These are phyloP conservation scores for Tulasnella sp. DNA, from an alignment of 768 basidiomycete species.

Conservation along the genomic window DNA sequence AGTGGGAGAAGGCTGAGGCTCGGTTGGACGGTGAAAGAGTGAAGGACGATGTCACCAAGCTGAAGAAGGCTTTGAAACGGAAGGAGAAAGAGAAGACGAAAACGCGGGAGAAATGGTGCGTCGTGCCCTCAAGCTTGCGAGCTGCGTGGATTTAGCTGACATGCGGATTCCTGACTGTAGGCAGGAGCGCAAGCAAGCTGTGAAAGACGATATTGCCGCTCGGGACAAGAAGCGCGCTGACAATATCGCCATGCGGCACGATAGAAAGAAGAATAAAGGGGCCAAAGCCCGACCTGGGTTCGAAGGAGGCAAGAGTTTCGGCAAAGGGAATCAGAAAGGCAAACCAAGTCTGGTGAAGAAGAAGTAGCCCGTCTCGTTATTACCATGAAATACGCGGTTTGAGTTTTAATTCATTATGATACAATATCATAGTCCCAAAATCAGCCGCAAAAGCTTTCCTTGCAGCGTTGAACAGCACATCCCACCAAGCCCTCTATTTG, in stretches of 20 bases:
- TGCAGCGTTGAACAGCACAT: too few species aligned
- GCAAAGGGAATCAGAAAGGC: conserved; percentile 17
- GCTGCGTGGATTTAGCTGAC: not conserved
- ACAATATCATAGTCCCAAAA: too few species aligned
- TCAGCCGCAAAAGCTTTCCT: too few species aligned
- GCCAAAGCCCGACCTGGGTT: conserved; percentile 68
- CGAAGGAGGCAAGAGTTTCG: conserved; percentile 65
- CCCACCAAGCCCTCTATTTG: too few species aligned
- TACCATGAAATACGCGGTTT: too few species aligned
- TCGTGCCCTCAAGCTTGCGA: conserved; percentile 9
- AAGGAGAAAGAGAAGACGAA: conserved; percentile 84
- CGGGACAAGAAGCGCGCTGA: conserved; percentile 84
- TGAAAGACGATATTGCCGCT: conserved; percentile 63
- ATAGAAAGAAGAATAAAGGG: conserved; percentile 52
- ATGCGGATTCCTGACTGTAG: conserved; percentile 31
- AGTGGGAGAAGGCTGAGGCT: conserved; percentile 84
- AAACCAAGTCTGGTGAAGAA: not conserved
- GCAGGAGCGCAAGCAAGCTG: conserved; percentile 76
- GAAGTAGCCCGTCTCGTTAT: too few species aligned
- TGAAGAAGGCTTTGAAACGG: conserved; percentile 91
- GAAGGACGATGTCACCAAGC: conserved; percentile 64
- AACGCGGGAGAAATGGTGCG: conserved; percentile 77
- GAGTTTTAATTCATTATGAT: too few species aligned
- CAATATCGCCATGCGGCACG: conserved; percentile 79
- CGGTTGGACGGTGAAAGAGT: conserved; percentile 87